Conservation (phyloP, 331 rosid species). For the Rhamnella rubrinervis region DNA sequence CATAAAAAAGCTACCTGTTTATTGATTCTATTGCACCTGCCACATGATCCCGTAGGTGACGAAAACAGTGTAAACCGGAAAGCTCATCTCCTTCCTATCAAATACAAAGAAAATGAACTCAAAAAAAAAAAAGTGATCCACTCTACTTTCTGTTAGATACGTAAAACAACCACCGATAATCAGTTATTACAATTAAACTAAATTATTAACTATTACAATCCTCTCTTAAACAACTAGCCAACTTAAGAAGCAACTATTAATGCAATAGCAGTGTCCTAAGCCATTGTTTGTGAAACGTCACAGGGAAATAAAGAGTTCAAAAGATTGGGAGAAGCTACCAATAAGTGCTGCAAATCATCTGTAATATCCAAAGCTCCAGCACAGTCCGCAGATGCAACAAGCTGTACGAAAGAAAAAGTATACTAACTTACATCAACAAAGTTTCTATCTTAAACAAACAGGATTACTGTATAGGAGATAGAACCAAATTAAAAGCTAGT, state of each 20-base stretch:
- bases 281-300: no score
- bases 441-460: slow-evolving; percentile 1
- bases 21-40: slow-evolving; percentile 84
- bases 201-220: no score
- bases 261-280: no score
- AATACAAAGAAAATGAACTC: slow-evolving; percentile 28
- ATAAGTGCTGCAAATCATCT: slow-evolving; percentile 82
- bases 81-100: slow-evolving; percentile 94
- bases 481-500: not conserved
- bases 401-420: slow-evolving; percentile 75
- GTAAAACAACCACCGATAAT: no score
- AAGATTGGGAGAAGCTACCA: slow-evolving; percentile 48
- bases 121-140: not conserved
- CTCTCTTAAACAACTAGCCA: no score
- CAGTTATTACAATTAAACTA: no score
- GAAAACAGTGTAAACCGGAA: slow-evolving; percentile 95
- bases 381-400: slow-evolving; percentile 97
- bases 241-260: no score
- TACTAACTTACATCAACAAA: slow-evolving; percentile 27
- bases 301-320: not conserved
- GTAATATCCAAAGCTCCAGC: slow-evolving; percentile 97
- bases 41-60: slow-evolving; percentile 92
- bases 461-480: not conserved
- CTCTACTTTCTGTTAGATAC: no score
- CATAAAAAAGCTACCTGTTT: slow-evolving; percentile 61